A percentile compares a stretch with the other conserved stretches of the same genome.
These are phyloP conservation scores for Ustilago trichophora DNA, from an alignment of 1,284 basidiomycete genomes.

Conservation along the genomic window DNA sequence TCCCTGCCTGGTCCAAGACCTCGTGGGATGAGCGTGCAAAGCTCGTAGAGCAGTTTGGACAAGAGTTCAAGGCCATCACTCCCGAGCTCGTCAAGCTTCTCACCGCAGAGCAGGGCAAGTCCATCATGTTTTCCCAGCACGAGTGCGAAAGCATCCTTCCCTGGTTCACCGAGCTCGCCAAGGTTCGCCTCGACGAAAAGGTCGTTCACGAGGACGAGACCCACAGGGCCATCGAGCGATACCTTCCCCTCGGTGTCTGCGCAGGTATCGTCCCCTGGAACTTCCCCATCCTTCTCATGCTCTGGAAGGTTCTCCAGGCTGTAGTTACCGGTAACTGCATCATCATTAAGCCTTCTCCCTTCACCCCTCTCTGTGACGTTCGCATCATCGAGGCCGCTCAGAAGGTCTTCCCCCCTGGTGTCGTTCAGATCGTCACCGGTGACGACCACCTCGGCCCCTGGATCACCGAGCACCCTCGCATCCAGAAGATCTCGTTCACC, in stretches of 20 bases:
- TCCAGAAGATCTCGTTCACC: constrained; percentile 49
- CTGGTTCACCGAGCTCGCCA: constrained; percentile 36
- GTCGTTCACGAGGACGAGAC: constrained; percentile 26
- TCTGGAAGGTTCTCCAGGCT: constrained; percentile 42
- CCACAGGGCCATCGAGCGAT: constrained; percentile 17
- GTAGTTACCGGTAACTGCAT: constrained; percentile 45
- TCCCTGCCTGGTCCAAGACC: constrained; percentile 32
- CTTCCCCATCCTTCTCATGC: constrained; percentile 44
- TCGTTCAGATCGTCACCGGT: constrained; percentile 42
- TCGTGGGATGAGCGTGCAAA: constrained; percentile 41
- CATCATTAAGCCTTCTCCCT: constrained; percentile 52
- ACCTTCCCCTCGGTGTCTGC: constrained; percentile 39
- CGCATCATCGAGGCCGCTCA: constrained; percentile 43
- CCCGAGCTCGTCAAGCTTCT: constrained; percentile 41
- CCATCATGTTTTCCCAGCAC: constrained; percentile 10
- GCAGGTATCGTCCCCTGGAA: constrained; percentile 51
- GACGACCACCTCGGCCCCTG: constrained; percentile 40
- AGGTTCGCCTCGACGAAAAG: constrained; percentile 32
- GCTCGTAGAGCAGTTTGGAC: constrained; percentile 22
- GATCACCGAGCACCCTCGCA: constrained; percentile 43
- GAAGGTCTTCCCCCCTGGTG: constrained; percentile 45
- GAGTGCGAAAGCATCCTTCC: constrained; percentile 25
- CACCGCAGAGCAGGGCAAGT: constrained; percentile 46
- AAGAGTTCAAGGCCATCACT: constrained; percentile 25
- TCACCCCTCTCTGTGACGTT: constrained; percentile 46